phyloP scores from a whole-genome alignment of 805 yeast species.

The Pichia rugopelliculosa region DNA sequence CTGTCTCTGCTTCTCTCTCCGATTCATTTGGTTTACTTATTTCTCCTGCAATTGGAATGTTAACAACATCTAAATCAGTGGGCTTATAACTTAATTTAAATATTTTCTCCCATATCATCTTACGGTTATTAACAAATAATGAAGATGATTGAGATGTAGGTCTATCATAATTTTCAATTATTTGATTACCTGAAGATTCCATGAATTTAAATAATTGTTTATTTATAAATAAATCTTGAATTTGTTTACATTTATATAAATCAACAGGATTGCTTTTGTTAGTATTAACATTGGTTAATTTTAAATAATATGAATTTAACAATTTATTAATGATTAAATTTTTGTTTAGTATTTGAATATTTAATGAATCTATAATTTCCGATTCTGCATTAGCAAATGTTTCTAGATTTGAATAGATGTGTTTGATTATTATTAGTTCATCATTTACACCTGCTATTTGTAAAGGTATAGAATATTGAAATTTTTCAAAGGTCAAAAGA shows the following conservation, averaged over 20 bases:
- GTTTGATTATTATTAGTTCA: not conserved
- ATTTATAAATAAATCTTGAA: not conserved
- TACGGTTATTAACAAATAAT: not conserved
- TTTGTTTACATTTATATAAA: not conserved
- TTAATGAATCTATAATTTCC: not conserved
- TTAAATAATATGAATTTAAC: constrained; percentile 1
- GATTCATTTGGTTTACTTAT: not conserved
- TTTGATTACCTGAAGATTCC: not conserved
- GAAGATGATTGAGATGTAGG: not conserved
- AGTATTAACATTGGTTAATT: not conserved
- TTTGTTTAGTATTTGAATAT: constrained; percentile 1
- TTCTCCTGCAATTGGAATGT: not conserved
- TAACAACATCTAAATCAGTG: not conserved
- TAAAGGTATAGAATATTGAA: not conserved
- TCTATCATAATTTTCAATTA: not conserved
- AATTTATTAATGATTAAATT: constrained; percentile 2
- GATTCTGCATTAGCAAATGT: not conserved
- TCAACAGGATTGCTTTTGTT: not conserved
- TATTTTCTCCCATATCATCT: not conserved
- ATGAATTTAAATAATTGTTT: not conserved
- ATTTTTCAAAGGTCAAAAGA: not conserved
- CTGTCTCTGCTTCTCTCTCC: not conserved
- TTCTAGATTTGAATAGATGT: not conserved
- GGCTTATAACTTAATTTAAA: not conserved
- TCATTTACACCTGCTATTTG: not conserved